These are phyloP conservation scores for Calocybe cyanea DNA, from an alignment of 768 basidiomycete species.

Conservation along the genomic window DNA sequence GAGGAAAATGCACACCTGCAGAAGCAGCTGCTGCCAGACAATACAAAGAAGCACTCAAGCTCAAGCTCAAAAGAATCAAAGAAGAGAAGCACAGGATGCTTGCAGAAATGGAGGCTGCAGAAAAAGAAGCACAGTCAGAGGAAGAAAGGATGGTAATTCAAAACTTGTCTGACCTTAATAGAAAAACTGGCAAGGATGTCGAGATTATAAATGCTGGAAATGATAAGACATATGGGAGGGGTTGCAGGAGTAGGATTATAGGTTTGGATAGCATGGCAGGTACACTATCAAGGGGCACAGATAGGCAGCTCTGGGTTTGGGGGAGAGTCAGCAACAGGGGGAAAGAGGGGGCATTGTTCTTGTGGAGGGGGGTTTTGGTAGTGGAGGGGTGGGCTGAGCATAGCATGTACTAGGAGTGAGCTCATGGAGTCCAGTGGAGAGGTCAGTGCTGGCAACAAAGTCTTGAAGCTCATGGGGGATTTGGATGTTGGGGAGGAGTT, in stretches of 20 bases:
- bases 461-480: conserved; percentile 1
- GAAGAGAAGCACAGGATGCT: too few relatives aligned
- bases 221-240: conserved; percentile 4
- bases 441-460: conserved; percentile 2
- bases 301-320: too few relatives aligned
- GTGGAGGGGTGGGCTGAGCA: conserved; percentile 6
- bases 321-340: background rate
- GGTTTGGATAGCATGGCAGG: background rate
- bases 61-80: too few relatives aligned
- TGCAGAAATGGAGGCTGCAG: conserved; percentile 5
- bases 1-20: too few relatives aligned
- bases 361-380: conserved; percentile 7
- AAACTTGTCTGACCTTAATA: too few relatives aligned
- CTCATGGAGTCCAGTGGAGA: conserved; percentile 15
- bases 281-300: background rate
- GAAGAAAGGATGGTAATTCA: conserved; percentile 13
- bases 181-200: too few relatives aligned
- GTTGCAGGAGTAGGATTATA: background rate
- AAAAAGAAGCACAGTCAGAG: conserved; percentile 25
- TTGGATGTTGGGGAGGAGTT: conserved; percentile 14
- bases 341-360: background rate
- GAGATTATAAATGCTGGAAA: too few relatives aligned
- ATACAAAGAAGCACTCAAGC: too few relatives aligned
- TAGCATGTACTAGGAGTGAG: too few relatives aligned
- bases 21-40: too few relatives aligned